Conservation (phyloP, 2,329 filamentous ascomycete genomes). For the Fusarium devonianum region DNA sequence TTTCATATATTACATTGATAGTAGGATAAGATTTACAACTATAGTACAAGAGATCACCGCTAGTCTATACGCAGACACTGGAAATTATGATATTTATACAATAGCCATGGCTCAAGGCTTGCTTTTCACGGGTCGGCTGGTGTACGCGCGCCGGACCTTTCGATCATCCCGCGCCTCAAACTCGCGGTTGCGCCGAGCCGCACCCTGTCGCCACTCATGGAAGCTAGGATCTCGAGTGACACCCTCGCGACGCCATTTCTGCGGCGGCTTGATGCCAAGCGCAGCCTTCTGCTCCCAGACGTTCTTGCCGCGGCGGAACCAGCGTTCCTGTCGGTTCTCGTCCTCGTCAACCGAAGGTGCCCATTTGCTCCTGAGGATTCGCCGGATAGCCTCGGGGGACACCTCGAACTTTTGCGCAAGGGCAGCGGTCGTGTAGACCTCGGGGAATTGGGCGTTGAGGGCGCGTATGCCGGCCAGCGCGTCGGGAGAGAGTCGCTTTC, state of each 20-base stretch:
- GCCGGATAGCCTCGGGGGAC: slow-evolving; percentile 84
- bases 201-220: slow-evolving; percentile 46
- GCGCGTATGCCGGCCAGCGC: slow-evolving; percentile 89
- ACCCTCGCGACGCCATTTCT: slow-evolving; percentile 65
- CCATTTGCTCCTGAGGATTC: slow-evolving; percentile 86
- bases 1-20: slow-evolving; percentile 22
- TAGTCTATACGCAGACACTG: slow-evolving; percentile 25
- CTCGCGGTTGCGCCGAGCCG: slow-evolving; percentile 41
- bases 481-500: slow-evolving; percentile 89
- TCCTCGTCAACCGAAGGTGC: slow-evolving; percentile 66
- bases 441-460: slow-evolving; percentile 78
- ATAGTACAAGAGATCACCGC: slow-evolving; percentile 27
- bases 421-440: slow-evolving; percentile 75
- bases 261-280: slow-evolving; percentile 67
- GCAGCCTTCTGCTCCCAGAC: slow-evolving; percentile 68
- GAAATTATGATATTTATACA: slow-evolving; percentile 22
- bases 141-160: slow-evolving; percentile 18
- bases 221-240: slow-evolving; percentile 55
- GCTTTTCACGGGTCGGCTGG: slow-evolving; percentile 5
- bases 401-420: slow-evolving; percentile 83
- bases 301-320: slow-evolving; percentile 66
- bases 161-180: slow-evolving; percentile 42
- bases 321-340: slow-evolving; percentile 63
- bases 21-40: slow-evolving; percentile 31
- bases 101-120: slow-evolving; percentile 12